Evolutionary conservation across 768 basidiomycete species (phyloP).

Genomic region (Krasilnikovozyma curviuscula): DNA sequence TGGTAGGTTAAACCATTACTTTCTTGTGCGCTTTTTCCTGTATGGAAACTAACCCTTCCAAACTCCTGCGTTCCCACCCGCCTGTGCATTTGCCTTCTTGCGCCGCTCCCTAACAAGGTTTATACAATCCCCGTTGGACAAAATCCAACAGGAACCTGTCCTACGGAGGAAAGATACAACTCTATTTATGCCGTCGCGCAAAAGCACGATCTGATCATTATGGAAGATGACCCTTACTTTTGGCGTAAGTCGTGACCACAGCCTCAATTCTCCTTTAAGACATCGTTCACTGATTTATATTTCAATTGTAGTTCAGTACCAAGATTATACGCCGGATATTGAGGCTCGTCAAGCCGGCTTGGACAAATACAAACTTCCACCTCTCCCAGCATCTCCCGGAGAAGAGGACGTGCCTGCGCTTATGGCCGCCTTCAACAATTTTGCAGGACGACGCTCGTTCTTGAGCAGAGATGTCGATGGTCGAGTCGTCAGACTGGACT

Average conservation of each 20-base stretch:
- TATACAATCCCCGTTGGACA: no score
- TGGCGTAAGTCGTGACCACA: slow-evolving; percentile 1
- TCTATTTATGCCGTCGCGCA: slow-evolving; percentile 35
- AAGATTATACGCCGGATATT: slow-evolving; percentile 22
- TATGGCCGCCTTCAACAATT: slow-evolving; percentile 20
- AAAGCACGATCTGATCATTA: slow-evolving; percentile 36
- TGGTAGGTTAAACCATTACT: no score
- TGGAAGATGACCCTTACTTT: slow-evolving; percentile 25
- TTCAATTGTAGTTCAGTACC: slow-evolving; percentile 13
- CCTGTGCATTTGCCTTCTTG: no score
- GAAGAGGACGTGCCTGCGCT: slow-evolving; percentile 17
- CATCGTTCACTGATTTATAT: neutral
- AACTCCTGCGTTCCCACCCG: no score
- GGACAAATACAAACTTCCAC: slow-evolving; percentile 11
- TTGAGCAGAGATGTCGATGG: slow-evolving; percentile 35
- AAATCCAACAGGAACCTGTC: slow-evolving; percentile 37
- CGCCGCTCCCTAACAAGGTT: no score
- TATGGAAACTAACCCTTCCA: no score
- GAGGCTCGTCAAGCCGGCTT: slow-evolving; percentile 17
- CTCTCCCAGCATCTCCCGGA: slow-evolving; percentile 7
- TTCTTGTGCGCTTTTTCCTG: no score
- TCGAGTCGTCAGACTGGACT: slow-evolving; percentile 34
- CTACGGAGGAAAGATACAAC: slow-evolving; percentile 32
- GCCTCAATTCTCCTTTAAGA: no score
- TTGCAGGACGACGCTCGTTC: slow-evolving; percentile 28